Conservation (phyloP, 2,329 filamentous ascomycete genomes). For the Colletotrichum tropicicola region DNA sequence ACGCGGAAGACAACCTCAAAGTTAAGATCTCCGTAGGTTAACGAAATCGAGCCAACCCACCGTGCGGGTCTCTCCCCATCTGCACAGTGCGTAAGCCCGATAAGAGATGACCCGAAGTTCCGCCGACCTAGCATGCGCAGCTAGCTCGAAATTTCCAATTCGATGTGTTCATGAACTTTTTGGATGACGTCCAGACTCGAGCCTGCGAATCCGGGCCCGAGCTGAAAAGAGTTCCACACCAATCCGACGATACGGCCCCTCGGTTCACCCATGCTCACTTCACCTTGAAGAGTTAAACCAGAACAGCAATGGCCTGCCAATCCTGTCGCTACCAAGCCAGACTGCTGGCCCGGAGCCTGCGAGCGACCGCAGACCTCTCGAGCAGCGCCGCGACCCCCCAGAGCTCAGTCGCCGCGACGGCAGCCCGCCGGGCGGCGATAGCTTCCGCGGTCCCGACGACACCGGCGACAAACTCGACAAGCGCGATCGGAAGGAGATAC, state of each 20-base stretch:
- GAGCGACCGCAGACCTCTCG: constrained; percentile 23
- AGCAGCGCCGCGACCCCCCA: constrained; percentile 17
- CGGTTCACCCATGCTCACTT: background rate
- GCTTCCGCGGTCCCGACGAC: background rate
- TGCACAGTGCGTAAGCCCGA: background rate
- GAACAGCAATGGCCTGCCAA: constrained; percentile 56
- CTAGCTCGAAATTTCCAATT: constrained; percentile 29
- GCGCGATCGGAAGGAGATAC: constrained; percentile 36
- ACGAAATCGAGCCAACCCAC: background rate
- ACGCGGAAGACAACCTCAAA: no score
- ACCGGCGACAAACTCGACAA: constrained; percentile 17
- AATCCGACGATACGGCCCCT: background rate
- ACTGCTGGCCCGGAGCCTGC: constrained; percentile 43
- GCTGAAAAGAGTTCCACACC: constrained; percentile 8
- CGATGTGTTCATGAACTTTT: constrained; percentile 32
- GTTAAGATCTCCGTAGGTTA: no score
- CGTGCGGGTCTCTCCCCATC: background rate
- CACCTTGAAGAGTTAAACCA: background rate
- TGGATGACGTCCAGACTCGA: constrained; percentile 32
- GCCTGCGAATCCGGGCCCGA: constrained; percentile 6
- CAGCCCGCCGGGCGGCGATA: background rate
- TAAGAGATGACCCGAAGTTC: constrained; percentile 22
- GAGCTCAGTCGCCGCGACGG: background rate
- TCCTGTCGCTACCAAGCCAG: constrained; percentile 56
- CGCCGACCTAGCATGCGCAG: constrained; percentile 15